Percentiles rank a stretch among this genome's conserved stretches.
phyloP scores from a whole-genome alignment of 2,329 filamentous ascomycete genomes.

The Ophiobolus disseminans region DNA sequence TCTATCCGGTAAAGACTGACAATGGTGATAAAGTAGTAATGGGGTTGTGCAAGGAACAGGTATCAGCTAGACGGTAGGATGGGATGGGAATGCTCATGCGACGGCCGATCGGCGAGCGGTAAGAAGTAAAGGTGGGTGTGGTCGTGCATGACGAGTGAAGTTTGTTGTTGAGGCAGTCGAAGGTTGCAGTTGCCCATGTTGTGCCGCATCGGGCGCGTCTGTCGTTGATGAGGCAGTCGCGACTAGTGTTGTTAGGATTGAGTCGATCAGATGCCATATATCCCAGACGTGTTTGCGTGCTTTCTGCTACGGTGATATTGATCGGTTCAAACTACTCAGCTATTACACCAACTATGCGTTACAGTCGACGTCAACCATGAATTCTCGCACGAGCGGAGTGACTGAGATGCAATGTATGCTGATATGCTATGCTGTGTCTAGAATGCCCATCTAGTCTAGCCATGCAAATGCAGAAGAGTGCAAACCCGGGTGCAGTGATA shows the following conservation, averaged over 20 bases:
- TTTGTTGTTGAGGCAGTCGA: conserved; percentile 4
- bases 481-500: too few species aligned
- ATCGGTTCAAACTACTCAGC: neutral
- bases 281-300: neutral
- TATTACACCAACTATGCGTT: neutral
- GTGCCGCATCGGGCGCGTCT: neutral
- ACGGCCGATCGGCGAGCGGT: neutral
- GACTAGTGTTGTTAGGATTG: too few species aligned
- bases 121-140: neutral
- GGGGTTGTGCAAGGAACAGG: neutral
- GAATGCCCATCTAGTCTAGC: conserved; percentile 7
- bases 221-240: neutral
- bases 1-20: neutral
- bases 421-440: conserved; percentile 29
- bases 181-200: neutral
- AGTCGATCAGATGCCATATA: too few species aligned
- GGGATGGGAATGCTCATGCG: neutral
- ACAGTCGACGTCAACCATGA: conserved; percentile 11
- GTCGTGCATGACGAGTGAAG: conserved; percentile 1
- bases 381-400: neutral
- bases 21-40: neutral
- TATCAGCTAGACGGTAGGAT: neutral
- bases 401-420: conserved; percentile 28
- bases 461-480: conserved; percentile 9
- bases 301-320: neutral